Evolutionary conservation across 768 basidiomycete species (phyloP), one percentile per base, ranked within the genome.

Genomic region (Mycena leptocephala): DNA sequence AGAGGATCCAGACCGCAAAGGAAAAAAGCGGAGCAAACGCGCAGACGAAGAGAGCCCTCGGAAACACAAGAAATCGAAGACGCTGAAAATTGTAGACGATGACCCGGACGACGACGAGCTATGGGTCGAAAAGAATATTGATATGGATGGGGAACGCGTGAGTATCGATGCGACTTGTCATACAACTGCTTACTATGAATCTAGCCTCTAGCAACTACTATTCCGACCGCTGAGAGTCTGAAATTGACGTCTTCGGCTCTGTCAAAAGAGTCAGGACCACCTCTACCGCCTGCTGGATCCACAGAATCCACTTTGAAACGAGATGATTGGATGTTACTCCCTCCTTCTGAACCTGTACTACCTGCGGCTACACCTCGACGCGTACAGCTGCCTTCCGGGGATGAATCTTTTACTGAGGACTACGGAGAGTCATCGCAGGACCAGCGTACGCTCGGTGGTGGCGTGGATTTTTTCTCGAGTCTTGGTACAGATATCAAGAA

Each of bases 281-380:
- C 85, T 2, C 86, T 91, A n/a, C 93, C 93, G 1, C 85, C 85
- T 11, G 81, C 83, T n/a, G 76, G 85, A 6, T 82, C 83, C 5
- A 87, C 92, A 6, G 91, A 92, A 76, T 86, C 91, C 0, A 85
- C 84, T 32, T 79, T 94, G 18, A 87, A 92, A 80, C 90, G 96
- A 24, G 96, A 97, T 76, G 93, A 96, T 43, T 99, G 97, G 97
- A 98, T 98, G 97, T 85, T 97, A 35, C 74, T 83, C n/a, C 88
- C 89, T 30, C 75, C 83, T n/a, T 79, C 86, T 62, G 77, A 82
- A n/a, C 83, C 86, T 53, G 61, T 78, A 14, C 18, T 83, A 16
- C 84, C 84, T 4, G 46, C 63, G 0, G 82, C 81, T 78, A 69
- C 76, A 55, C 62, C 78, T 72, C 83, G 75, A 76, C 79, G 78